These are phyloP conservation scores for Colletotrichum liriopes DNA, from an alignment of 2,329 filamentous ascomycete genomes.

Conservation along the genomic window DNA sequence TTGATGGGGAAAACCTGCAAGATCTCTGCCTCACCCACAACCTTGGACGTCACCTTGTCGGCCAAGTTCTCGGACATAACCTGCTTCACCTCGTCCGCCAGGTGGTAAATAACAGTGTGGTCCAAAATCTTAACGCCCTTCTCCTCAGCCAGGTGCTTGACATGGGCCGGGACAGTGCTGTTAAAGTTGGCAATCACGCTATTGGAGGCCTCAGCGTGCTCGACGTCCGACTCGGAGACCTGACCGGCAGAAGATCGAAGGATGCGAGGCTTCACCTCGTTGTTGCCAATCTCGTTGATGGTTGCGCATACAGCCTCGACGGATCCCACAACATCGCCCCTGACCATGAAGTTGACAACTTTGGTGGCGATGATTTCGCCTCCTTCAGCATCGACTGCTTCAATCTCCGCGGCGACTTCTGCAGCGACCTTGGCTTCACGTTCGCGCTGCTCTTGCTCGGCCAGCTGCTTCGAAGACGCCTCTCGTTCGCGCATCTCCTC, in stretches of 20 bases:
- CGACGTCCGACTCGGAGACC: conserved; percentile 88
- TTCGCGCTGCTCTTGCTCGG: conserved; percentile 78
- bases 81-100: conserved; percentile 80
- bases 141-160: conserved; percentile 78
- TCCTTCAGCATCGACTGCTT: conserved; percentile 55
- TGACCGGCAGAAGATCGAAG: conserved; percentile 84
- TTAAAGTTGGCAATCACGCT: conserved; percentile 92
- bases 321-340: conserved; percentile 93
- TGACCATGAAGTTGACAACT: conserved; percentile 86
- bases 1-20: conserved; percentile 88
- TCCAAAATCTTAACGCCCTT: conserved; percentile 85
- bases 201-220: conserved; percentile 84
- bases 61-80: conserved; percentile 80
- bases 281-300: conserved; percentile 84
- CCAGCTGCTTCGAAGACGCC: conserved; percentile 86
- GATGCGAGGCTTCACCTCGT: conserved; percentile 84
- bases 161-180: conserved; percentile 75
- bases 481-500: conserved; percentile 79
- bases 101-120: conserved; percentile 88
- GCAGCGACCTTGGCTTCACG: conserved; percentile 63
- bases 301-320: conserved; percentile 90
- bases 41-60: conserved; percentile 76
- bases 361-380: conserved; percentile 57
- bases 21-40: conserved; percentile 91
- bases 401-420: conserved; percentile 54